Evolutionary conservation across 2,329 filamentous ascomycete species (phyloP).

Genomic region (Aspergillus thermomutatus): DNA sequence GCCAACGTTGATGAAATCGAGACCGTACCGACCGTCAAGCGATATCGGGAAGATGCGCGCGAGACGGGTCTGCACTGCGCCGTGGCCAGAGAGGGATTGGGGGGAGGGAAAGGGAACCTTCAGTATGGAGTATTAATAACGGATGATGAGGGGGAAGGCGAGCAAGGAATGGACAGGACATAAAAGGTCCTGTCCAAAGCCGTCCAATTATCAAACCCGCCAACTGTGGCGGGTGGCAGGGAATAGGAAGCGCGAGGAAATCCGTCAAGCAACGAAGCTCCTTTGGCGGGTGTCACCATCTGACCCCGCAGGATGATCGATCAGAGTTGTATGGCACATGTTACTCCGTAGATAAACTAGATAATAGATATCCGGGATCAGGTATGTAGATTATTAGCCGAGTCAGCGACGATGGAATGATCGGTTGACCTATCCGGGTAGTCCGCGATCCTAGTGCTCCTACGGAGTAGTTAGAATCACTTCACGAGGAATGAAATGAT

Average conservation of each 20-base stretch:
- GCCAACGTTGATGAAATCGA: conserved; percentile 4
- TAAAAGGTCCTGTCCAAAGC: neutral
- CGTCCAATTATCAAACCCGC: neutral
- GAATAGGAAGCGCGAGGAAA: neutral
- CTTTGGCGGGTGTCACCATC: neutral
- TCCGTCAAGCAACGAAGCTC: neutral
- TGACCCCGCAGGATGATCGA: neutral
- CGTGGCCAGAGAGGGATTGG: neutral
- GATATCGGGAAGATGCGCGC: neutral
- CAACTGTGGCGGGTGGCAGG: neutral
- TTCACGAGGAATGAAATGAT: neutral
- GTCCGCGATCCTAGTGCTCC: neutral
- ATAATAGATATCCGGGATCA: neutral
- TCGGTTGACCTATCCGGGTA: neutral
- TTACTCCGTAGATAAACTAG: neutral
- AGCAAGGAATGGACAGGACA: neutral
- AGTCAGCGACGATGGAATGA: neutral
- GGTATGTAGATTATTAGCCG: neutral
- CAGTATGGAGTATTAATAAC: neutral
- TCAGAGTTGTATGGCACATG: neutral
- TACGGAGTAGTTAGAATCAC: neutral
- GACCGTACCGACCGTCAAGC: neutral
- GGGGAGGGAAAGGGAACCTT: neutral
- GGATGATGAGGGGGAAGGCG: neutral
- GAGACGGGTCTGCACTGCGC: neutral